Evolutionary conservation across 1,139 yeast species (phyloP), one percentile per base, ranked within the genome.

Genomic region (Hanseniaspora uvarum): DNA sequence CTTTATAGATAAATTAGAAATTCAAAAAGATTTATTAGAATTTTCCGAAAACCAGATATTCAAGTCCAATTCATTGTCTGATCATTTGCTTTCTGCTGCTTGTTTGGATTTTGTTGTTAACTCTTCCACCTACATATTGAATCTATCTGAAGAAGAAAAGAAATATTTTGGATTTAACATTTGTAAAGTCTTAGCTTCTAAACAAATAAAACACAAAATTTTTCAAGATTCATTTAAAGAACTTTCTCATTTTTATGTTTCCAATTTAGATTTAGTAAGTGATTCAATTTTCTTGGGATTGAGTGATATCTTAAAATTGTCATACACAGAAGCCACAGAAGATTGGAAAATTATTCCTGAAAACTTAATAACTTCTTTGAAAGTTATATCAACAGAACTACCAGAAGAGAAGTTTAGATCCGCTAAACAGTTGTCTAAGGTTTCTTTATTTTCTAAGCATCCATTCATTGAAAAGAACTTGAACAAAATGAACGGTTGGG

Each of bases 401-500:
- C 10, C 30, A 14, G 67, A 65, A 11, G 67, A 73, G 24, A 61
- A 62, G 16, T 62, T 64, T 1, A 63, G 72, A 26, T 64, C 76
- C 52, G 69, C 68, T 4, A 63, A 69, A 4, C 73, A 77, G 34
- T 63, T 81, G 24, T 63, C 74, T 19, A 68, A 72, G 14, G 7
- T 58, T 80, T 23, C 65, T 85, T n/a, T 69, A 83, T 28, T 63
- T 78, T 11, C 71, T 83, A 11, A 86, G 85, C 39, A 46, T 26
- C 31, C 40, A 63, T 79, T 78, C 58, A 60, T 67, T 1, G 63
- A 58, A 4, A 68, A 75, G 31, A 67, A 68, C 2, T 63, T 73
- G 8, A 77, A 77, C 54, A 54, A 54, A 16, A 39, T 40, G 16
- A 73, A 73, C 56, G 82, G 85, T 2, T 92, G 98, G 98, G 84